These are phyloP conservation scores for Starmerella apis DNA, from an alignment of 805 yeast genomes.

Conservation along the genomic window DNA sequence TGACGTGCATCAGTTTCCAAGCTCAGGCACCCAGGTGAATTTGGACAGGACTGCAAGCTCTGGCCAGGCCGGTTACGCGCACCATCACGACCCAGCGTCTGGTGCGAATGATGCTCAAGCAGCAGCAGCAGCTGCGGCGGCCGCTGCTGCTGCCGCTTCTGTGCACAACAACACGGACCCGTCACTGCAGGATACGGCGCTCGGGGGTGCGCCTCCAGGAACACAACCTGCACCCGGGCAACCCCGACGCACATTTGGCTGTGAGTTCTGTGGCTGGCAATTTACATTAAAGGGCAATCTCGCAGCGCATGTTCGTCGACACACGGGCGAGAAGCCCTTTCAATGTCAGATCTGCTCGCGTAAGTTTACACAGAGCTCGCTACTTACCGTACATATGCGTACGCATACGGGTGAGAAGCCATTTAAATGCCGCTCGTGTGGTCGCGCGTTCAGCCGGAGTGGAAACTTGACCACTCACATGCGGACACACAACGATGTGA, in stretches of 20 bases:
- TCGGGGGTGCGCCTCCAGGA: constrained; percentile 4
- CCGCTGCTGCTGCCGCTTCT: constrained; percentile 10
- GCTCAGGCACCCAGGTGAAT: constrained; percentile 8
- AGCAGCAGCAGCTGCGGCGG: constrained; percentile 10
- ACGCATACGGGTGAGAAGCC: constrained; percentile 91
- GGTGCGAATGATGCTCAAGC: constrained; percentile 4
- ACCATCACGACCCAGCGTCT: constrained; percentile 2
- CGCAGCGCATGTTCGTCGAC: constrained; percentile 72
- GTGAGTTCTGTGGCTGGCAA: constrained; percentile 55
- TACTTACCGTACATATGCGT: constrained; percentile 73
- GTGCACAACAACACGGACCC: constrained; percentile 11
- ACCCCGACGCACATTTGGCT: constrained; percentile 47
- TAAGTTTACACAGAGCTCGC: constrained; percentile 70
- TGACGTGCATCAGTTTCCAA: constrained; percentile 9
- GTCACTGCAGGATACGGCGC: constrained; percentile 6
- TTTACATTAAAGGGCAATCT: constrained; percentile 75
- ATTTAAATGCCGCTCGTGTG: constrained; percentile 65
- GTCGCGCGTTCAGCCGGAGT: constrained; percentile 78
- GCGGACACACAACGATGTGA: constrained; percentile 57
- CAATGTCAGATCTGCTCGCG: constrained; percentile 64
- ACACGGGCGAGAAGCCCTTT: constrained; percentile 87
- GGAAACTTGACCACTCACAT: constrained; percentile 81
- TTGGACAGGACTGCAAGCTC: neutral
- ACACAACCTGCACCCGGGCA: constrained; percentile 1
- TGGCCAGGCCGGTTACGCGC: neutral